Evolutionary conservation across 495 filamentous ascomycete genomes (phyloP).

Genomic region (Tuber microsphaerosporum): DNA sequence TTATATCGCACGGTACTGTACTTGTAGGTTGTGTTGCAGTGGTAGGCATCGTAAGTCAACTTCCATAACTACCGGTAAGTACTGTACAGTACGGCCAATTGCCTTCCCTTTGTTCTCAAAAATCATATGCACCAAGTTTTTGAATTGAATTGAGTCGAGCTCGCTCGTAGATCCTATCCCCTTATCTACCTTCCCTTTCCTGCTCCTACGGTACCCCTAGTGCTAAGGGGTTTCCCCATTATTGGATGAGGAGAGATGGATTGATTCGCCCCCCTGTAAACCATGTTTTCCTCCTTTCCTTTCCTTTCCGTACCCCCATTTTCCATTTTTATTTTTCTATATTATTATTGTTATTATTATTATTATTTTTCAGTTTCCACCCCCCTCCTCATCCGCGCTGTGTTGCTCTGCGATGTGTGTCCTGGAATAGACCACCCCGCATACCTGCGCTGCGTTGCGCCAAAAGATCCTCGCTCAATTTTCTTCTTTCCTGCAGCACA

Average conservation of each 20-base stretch:
- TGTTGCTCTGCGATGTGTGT: conserved; percentile 10
- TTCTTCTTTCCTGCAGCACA: conserved; percentile 14
- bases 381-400: background rate
- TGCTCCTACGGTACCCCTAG: conserved; percentile 8
- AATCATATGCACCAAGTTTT: background rate
- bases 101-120: background rate
- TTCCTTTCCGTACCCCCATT: conserved; percentile 4
- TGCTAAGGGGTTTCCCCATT: background rate
- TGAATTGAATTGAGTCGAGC: background rate
- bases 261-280: conserved; percentile 31
- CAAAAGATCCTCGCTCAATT: conserved; percentile 16
- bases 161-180: conserved; percentile 13
- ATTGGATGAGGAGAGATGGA: background rate
- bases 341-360: background rate
- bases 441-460: conserved; percentile 19
- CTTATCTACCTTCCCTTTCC: conserved; percentile 18
- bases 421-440: conserved; percentile 38
- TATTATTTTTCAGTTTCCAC: background rate
- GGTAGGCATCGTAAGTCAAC: background rate
- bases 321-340: background rate
- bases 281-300: conserved; percentile 30
- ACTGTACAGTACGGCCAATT: background rate
- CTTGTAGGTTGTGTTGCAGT: background rate
- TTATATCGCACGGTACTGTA: background rate
- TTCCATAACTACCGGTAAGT: background rate